Evolutionary conservation across 306 rosid species (phyloP).

Genomic region (Acacia melanoxylon): DNA sequence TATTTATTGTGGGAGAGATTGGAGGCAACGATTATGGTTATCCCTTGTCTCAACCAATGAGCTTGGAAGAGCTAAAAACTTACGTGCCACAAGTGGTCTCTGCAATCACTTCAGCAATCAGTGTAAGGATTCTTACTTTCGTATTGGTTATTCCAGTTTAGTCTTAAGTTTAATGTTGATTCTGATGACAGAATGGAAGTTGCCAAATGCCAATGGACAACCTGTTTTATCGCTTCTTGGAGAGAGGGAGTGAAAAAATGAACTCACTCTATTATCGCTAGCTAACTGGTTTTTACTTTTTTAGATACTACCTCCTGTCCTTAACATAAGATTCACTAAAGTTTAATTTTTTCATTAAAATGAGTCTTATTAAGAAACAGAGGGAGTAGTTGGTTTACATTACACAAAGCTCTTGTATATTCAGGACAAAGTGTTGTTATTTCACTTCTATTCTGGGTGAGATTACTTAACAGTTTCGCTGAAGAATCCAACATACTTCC

Average conservation of each 20-base stretch:
- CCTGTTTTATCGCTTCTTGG: neutral
- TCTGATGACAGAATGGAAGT: neutral
- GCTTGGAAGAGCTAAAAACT: conserved; percentile 31
- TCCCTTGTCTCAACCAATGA: conserved; percentile 30
- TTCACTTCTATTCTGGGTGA: neutral
- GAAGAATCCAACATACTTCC: conserved; percentile 2
- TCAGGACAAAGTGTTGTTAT: neutral
- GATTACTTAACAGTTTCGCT: neutral
- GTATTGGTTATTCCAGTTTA: neutral
- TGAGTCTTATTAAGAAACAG: no score
- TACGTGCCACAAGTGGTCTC: conserved; percentile 42
- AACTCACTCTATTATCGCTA: neutral
- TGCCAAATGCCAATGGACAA: neutral
- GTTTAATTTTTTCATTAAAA: no score
- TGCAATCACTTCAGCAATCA: conserved; percentile 35
- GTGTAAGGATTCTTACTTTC: conserved; percentile 32
- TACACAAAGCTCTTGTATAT: neutral
- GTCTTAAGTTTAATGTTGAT: conserved; percentile 12
- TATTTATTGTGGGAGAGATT: conserved; percentile 67
- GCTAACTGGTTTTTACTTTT: neutral
- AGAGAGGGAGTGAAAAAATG: neutral
- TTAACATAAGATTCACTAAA: no score
- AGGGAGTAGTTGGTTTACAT: neutral
- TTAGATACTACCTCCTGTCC: no score
- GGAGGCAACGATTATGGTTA: conserved; percentile 66